These are phyloP conservation scores for Hydrangea macrophylla DNA, from an alignment of 148 eudicot species.

Conservation along the genomic window DNA sequence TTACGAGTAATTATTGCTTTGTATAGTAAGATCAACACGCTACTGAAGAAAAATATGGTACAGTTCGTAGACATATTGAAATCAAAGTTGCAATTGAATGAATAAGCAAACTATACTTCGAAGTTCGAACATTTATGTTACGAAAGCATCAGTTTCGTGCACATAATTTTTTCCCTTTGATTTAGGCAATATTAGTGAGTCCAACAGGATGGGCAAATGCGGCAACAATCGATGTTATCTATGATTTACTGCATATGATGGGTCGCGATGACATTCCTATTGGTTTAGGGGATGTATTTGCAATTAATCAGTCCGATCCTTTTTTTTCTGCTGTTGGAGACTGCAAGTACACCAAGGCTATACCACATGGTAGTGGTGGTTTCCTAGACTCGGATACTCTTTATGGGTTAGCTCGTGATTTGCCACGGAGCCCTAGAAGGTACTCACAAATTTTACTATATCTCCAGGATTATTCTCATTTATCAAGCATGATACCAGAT, in stretches of 20 bases:
- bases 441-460: neutral
- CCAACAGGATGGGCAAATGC: constrained; percentile 86
- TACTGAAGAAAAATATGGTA: no score
- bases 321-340: constrained; percentile 36
- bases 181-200: constrained; percentile 60
- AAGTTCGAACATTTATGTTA: no score
- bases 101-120: no score
- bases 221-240: constrained; percentile 62
- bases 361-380: constrained; percentile 75
- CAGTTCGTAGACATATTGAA: no score
- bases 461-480: no score
- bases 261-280: constrained; percentile 75
- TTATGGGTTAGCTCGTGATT: constrained; percentile 56
- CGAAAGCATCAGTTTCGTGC: neutral
- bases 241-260: constrained; percentile 83
- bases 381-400: constrained; percentile 75
- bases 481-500: no score
- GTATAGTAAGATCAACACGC: no score
- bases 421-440: constrained; percentile 78
- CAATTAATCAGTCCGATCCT: constrained; percentile 47
- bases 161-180: neutral
- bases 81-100: no score
- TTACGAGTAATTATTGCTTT: no score
- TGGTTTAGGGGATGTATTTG: constrained; percentile 64
- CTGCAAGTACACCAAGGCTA: constrained; percentile 58